These are phyloP conservation scores for Grosmannia huntii DNA, from an alignment of 2,329 filamentous ascomycete species.

Conservation along the genomic window DNA sequence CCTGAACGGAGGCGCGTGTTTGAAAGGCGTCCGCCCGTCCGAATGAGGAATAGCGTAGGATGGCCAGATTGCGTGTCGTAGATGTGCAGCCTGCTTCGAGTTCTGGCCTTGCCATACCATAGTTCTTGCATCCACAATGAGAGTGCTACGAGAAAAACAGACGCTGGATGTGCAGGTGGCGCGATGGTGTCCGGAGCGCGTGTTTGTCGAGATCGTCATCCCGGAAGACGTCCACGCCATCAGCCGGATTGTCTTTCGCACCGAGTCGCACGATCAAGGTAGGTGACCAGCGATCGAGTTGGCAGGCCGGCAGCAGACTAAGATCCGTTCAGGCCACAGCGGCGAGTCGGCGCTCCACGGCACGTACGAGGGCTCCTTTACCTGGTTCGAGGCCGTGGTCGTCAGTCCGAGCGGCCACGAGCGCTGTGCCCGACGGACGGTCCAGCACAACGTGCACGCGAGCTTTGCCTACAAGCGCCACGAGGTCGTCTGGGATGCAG, in stretches of 20 bases:
- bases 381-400: neutral
- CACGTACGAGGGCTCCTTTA: neutral
- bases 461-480: neutral
- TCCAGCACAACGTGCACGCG: neutral
- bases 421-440: neutral
- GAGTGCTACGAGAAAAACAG: neutral
- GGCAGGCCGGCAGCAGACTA: neutral
- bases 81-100: neutral
- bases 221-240: neutral
- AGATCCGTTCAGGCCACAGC: neutral
- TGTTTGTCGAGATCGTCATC: neutral
- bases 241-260: neutral
- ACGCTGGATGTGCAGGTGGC: neutral
- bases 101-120: neutral
- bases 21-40: too few species aligned
- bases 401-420: neutral
- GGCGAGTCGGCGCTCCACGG: neutral
- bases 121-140: neutral
- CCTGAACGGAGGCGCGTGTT: too few species aligned
- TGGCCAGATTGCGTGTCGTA: too few species aligned
- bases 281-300: neutral
- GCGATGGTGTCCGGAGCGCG: neutral
- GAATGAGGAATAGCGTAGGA: too few species aligned
- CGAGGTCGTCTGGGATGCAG: neutral
- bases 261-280: neutral